Conservation (phyloP, 2,329 filamentous ascomycete species). For the Hawksworthiomyces lignivorus region DNA sequence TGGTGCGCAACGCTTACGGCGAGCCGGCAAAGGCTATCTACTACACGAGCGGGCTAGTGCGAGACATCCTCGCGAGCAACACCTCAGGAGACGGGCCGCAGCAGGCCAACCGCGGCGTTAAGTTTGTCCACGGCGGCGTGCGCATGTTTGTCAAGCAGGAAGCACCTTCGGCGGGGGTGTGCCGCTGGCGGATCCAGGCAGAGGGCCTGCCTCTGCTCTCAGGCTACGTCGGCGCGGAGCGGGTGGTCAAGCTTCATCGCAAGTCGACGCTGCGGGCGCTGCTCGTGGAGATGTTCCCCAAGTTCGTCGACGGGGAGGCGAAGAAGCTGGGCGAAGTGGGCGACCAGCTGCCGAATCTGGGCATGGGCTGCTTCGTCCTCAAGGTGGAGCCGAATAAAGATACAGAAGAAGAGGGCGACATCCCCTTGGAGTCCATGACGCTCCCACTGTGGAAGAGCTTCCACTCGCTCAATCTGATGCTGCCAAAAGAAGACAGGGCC, state of each 20-base stretch:
- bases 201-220: slow-evolving; percentile 89
- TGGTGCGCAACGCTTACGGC: slow-evolving; percentile 89
- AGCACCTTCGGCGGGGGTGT: slow-evolving; percentile 75
- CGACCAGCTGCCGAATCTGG: slow-evolving; percentile 67
- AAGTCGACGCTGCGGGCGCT: slow-evolving; percentile 75
- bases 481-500: slow-evolving; percentile 91
- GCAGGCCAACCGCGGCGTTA: slow-evolving; percentile 43
- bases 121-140: slow-evolving; percentile 93
- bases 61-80: slow-evolving; percentile 79
- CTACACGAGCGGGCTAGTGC: slow-evolving; percentile 79
- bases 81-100: slow-evolving; percentile 61
- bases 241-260: slow-evolving; percentile 67
- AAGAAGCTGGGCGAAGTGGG: slow-evolving; percentile 79
- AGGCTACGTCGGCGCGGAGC: slow-evolving; percentile 74
- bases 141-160: slow-evolving; percentile 99
- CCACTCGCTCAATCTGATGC: slow-evolving; percentile 89
- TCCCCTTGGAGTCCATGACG: slow-evolving; percentile 63
- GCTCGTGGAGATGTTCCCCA: slow-evolving; percentile 94
- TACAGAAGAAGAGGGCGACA: slow-evolving; percentile 3
- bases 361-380: slow-evolving; percentile 88
- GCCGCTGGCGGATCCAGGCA: slow-evolving; percentile 90
- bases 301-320: slow-evolving; percentile 68
- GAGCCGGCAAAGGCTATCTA: slow-evolving; percentile 92
- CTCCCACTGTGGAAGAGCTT: slow-evolving; percentile 92
- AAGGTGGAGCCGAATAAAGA: slow-evolving; percentile 57